Conservation (phyloP, 768 basidiomycete species). For the Nevesoporus exiguus region DNA sequence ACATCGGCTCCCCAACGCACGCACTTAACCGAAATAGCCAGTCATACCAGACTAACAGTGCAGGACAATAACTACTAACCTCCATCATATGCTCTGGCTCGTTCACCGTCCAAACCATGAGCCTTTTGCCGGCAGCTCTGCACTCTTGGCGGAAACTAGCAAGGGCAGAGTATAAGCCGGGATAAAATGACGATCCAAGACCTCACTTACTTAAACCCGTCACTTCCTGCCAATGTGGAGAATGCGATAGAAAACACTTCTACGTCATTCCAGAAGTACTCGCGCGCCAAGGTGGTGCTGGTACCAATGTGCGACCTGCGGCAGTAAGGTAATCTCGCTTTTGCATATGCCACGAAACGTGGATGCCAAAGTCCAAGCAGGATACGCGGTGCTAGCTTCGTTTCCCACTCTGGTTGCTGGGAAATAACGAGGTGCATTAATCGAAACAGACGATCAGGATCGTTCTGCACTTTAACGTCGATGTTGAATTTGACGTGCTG, state of each 20-base stretch:
- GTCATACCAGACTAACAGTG: neutral
- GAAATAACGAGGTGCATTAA: constrained; percentile 72
- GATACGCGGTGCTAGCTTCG: constrained; percentile 72
- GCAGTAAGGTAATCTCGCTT: constrained; percentile 74
- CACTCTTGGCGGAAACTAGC: constrained; percentile 78
- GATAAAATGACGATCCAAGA: neutral
- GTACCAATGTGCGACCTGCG: constrained; percentile 82
- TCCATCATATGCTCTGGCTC: constrained; percentile 86
- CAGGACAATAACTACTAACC: constrained; percentile 39
- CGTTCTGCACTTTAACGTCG: constrained; percentile 92
- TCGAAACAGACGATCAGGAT: constrained; percentile 79
- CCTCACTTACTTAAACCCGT: constrained; percentile 61
- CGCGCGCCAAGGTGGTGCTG: constrained; percentile 65
- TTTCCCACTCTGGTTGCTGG: constrained; percentile 67
- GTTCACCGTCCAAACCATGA: constrained; percentile 98
- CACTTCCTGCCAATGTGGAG: constrained; percentile 59
- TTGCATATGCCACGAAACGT: constrained; percentile 76
- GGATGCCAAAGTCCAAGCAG: constrained; percentile 90
- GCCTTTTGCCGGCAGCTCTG: constrained; percentile 69
- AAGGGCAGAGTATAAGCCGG: constrained; percentile 2
- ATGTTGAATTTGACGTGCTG: constrained; percentile 77
- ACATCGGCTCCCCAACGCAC: constrained; percentile 77
- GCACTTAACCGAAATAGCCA: constrained; percentile 42
- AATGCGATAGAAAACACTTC: constrained; percentile 87
- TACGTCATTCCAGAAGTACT: constrained; percentile 87